These are phyloP conservation scores for Rhodamnia rubescens DNA, from an alignment of 345 rosid species.

Conservation along the genomic window DNA sequence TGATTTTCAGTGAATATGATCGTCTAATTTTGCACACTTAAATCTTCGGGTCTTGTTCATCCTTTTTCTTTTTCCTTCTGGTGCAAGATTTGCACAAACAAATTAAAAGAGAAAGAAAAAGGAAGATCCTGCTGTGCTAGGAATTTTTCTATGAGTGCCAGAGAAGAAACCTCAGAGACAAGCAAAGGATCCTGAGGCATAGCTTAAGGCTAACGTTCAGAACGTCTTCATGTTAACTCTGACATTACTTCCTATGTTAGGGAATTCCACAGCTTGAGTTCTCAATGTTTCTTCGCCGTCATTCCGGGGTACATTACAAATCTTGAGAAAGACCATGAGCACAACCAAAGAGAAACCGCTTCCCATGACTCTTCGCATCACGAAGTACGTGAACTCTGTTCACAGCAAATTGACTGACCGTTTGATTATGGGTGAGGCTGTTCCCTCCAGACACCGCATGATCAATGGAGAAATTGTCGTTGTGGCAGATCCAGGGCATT, in stretches of 20 bases:
- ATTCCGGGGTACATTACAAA: background rate
- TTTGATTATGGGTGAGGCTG: background rate
- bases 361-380: background rate
- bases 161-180: slow-evolving; percentile 14
- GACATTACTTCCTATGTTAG: background rate
- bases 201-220: slow-evolving; percentile 10
- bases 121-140: background rate
- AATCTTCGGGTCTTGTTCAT: background rate
- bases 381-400: background rate
- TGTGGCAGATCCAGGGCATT: slow-evolving; percentile 16
- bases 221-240: background rate
- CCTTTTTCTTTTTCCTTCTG: background rate
- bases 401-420: background rate
- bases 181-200: slow-evolving; percentile 31
- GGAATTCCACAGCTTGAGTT: background rate
- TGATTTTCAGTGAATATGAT: background rate
- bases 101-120: background rate
- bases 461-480: slow-evolving; percentile 30
- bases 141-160: background rate
- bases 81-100: background rate
- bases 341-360: background rate
- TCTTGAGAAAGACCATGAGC: background rate
- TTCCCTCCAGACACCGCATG: background rate
- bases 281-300: background rate
- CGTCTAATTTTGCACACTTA: background rate